phyloP scores from a whole-genome alignment of 257 asterid species.

The Buddleja alternifolia region DNA sequence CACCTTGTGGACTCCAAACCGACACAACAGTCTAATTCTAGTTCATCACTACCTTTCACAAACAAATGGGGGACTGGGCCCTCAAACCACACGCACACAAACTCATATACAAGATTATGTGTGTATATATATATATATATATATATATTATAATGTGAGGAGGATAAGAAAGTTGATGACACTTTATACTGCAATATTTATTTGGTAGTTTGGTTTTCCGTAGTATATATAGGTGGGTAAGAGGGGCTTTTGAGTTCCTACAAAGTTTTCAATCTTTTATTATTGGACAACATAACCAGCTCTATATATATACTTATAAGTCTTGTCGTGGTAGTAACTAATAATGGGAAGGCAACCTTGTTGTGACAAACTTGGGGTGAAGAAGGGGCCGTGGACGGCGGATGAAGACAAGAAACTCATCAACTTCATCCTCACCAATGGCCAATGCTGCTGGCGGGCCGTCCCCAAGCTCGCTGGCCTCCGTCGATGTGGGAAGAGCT shows the following conservation, averaged over 20 bases:
- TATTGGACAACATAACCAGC: conserved; percentile 18
- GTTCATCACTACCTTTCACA: conserved; percentile 67
- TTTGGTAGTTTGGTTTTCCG: conserved; percentile 38
- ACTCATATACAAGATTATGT: not conserved
- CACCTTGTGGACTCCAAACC: conserved; percentile 45
- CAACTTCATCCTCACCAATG: conserved; percentile 76
- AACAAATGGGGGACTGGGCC: conserved; percentile 84
- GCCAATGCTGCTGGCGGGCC: conserved; percentile 98
- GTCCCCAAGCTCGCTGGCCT: conserved; percentile 98
- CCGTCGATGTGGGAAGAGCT: conserved; percentile 95
- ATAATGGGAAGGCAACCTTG: conserved; percentile 95
- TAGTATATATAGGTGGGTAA: conserved; percentile 83
- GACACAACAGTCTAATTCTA: conserved; percentile 1
- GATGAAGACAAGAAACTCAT: conserved; percentile 94
- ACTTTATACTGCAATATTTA: conserved; percentile 17
- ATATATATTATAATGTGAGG: not conserved
- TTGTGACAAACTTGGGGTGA: conserved; percentile 94
- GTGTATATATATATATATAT: not conserved
- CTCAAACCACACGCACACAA: conserved; percentile 35
- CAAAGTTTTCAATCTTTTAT: conserved; percentile 6
- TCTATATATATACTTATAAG: not conserved
- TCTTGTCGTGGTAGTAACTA: conserved; percentile 1
- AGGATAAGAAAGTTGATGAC: not conserved
- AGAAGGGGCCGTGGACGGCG: conserved; percentile 98
- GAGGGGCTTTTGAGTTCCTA: conserved; percentile 37